Evolutionary conservation across 192 early-diverging fungal species (phyloP).

Genomic region (Podochytrium sp.): DNA sequence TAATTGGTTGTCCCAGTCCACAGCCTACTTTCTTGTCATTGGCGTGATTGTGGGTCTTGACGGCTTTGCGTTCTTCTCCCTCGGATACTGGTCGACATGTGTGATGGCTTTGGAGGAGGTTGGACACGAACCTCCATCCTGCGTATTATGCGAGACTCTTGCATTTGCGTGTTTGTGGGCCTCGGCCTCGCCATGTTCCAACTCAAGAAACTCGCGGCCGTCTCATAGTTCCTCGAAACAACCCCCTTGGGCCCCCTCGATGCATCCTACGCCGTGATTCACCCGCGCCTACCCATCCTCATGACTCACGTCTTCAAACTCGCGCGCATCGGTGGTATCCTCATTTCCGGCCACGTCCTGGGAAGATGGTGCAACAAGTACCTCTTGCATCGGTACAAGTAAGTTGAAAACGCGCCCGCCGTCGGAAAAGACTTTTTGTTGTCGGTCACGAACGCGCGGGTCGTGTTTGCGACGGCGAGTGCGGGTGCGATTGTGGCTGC

Average conservation of each 20-base stretch:
- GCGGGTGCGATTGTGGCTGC: conserved; percentile 17
- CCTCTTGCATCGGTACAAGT: conserved; percentile 34
- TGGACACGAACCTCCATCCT: conserved; percentile 30
- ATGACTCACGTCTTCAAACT: background rate
- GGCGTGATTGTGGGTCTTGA: conserved; percentile 33
- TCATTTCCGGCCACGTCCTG: conserved; percentile 30
- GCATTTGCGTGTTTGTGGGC: conserved; percentile 27
- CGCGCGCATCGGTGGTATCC: background rate
- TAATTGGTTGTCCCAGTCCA: conserved; percentile 37
- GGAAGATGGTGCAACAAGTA: conserved; percentile 40
- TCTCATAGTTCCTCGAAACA: conserved; percentile 1
- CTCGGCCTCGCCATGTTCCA: conserved; percentile 26
- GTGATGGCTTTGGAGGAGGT: conserved; percentile 40
- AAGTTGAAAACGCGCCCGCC: conserved; percentile 37
- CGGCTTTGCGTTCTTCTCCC: conserved; percentile 20
- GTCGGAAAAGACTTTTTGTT: conserved; percentile 39
- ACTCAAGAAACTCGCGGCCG: conserved; percentile 6
- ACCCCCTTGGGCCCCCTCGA: background rate
- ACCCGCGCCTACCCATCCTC: conserved; percentile 1
- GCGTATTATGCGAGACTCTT: conserved; percentile 35
- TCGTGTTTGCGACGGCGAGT: conserved; percentile 19
- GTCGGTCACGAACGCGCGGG: conserved; percentile 21
- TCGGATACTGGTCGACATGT: conserved; percentile 37
- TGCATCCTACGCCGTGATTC: background rate
- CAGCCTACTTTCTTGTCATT: conserved; percentile 34